A percentile compares a stretch with the other conserved stretches of the same genome.
These are phyloP conservation scores for Micractinium conductrix DNA, from an alignment of 139 green algal species.

Conservation along the genomic window DNA sequence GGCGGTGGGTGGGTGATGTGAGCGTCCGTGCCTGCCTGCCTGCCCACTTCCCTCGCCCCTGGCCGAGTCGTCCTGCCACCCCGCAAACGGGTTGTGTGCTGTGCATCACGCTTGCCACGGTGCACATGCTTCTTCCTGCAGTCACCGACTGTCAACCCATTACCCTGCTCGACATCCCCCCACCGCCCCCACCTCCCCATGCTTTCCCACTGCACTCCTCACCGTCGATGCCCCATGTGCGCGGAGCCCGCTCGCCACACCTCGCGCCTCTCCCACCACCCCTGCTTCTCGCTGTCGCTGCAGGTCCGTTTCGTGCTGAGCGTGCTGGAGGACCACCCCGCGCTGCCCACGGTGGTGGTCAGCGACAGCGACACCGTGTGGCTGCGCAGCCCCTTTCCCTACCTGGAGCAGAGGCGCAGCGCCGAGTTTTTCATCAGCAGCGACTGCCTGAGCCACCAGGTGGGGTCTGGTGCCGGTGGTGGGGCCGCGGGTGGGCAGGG, in stretches of 20 bases:
- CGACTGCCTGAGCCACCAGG: constrained; percentile 46
- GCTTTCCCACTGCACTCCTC: too few species aligned
- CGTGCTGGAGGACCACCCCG: background rate
- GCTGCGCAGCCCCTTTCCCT: background rate
- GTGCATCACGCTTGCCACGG: background rate
- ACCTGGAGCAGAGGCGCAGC: background rate
- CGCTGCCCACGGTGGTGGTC: constrained; percentile 1
- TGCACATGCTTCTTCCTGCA: too few species aligned
- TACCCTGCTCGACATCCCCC: background rate
- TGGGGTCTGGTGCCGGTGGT: background rate
- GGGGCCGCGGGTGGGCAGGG: too few species aligned
- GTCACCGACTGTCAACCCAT: too few species aligned
- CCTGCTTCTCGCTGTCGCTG: too few species aligned
- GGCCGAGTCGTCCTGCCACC: too few species aligned
- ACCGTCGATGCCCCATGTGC: too few species aligned
- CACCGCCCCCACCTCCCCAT: too few species aligned
- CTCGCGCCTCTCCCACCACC: background rate
- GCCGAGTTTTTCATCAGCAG: constrained; percentile 18
- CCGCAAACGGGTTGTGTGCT: too few species aligned
- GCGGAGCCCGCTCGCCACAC: too few species aligned
- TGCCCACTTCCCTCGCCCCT: too few species aligned
- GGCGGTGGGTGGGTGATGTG: background rate
- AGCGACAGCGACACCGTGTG: constrained; percentile 26
- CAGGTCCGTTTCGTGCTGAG: constrained; percentile 10
- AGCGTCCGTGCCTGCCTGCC: background rate